These are phyloP conservation scores for Aquilaria yunnanensis DNA, from an alignment of 345 rosid genomes.

Conservation along the genomic window DNA sequence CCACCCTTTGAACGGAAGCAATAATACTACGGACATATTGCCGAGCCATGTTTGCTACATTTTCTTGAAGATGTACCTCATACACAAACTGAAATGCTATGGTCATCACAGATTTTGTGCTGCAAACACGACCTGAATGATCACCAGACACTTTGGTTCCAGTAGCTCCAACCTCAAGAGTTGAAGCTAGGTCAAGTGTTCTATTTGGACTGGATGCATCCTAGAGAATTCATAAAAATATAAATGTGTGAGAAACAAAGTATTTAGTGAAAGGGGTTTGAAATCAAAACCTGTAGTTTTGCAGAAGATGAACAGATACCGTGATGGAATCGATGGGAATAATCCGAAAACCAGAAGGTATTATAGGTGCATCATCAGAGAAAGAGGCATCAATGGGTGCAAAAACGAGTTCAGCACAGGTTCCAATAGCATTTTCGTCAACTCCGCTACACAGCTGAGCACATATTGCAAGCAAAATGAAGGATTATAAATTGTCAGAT, in stretches of 20 bases:
- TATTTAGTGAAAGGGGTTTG: background rate
- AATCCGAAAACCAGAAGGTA: slow-evolving; percentile 97
- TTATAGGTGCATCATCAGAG: slow-evolving; percentile 89
- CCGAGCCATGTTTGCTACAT: slow-evolving; percentile 82
- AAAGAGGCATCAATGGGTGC: slow-evolving; percentile 97
- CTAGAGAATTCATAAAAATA: slow-evolving; percentile 26
- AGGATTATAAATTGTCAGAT: background rate
- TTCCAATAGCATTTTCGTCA: slow-evolving; percentile 80
- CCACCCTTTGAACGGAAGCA: slow-evolving; percentile 90
- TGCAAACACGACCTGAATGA: slow-evolving; percentile 39
- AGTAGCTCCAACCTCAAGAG: slow-evolving; percentile 66
- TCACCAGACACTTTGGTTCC: slow-evolving; percentile 59
- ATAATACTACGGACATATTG: slow-evolving; percentile 85
- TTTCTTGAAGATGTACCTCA: slow-evolving; percentile 87
- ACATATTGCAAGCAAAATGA: slow-evolving; percentile 4
- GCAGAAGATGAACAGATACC: slow-evolving; percentile 29
- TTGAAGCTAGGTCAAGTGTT: slow-evolving; percentile 91
- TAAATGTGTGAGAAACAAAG: background rate
- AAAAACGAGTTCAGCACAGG: slow-evolving; percentile 82
- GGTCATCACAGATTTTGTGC: slow-evolving; percentile 87
- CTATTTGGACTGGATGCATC: slow-evolving; percentile 86
- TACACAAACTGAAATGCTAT: slow-evolving; percentile 92
- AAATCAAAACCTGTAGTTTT: too few relatives aligned
- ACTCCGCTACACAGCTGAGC: slow-evolving; percentile 89
- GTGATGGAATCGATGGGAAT: slow-evolving; percentile 80